Base-by-base conservation (phyloP, 352 stramenopile genomes). In the Globisporangium parvum region DNA sequence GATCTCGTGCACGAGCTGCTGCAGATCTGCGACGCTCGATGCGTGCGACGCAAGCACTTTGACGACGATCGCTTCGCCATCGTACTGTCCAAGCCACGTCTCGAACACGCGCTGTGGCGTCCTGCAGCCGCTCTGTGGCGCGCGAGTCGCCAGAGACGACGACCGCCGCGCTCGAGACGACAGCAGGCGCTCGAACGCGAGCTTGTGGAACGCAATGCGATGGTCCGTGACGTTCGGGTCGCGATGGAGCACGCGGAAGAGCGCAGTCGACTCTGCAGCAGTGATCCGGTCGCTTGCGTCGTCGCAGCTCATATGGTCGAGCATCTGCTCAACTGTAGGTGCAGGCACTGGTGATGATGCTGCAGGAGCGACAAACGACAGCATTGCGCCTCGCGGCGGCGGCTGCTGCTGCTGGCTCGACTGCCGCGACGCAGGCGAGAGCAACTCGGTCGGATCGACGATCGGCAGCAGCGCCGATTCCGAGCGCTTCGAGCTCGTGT, bases 1-100 rank as follows among this genome's bases (percentile, higher is more conserved):
- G 54, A 70, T 82, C 51, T 71, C 72, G 33, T 49, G 62, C 41
- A 77, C 50, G 31, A 88, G 82, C 1, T 59, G 55, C 31, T 69
- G 40, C 2, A 76, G 56, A n/a, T 65, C 62, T 15, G 11, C 9
- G 37, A n/a, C 4, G 37, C 14, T 8, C 39, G 39, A 18, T 6
- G 39, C 39, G 14, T 45, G 39, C 15, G 39, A 20, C 39, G 39
- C 39, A 6, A 76, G 68, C 47, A 53, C 56, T 45, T 71, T 73
- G 53, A 76, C 65, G 5, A 65, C 65, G 47, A 76, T 71, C 62
- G 73, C 68, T 2, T 76, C 65, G 3, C 68, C 68, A 31, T 76
- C 68, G 37, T 71, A 73, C 57, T 76, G 68, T 26, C 65, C 71
- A 1, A 76, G 55, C 62, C 62, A 76, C 28, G 66, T 40, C 39